These are phyloP conservation scores for Gossypium schwendimanii DNA, from an alignment of 441 rosid genomes.

Conservation along the genomic window DNA sequence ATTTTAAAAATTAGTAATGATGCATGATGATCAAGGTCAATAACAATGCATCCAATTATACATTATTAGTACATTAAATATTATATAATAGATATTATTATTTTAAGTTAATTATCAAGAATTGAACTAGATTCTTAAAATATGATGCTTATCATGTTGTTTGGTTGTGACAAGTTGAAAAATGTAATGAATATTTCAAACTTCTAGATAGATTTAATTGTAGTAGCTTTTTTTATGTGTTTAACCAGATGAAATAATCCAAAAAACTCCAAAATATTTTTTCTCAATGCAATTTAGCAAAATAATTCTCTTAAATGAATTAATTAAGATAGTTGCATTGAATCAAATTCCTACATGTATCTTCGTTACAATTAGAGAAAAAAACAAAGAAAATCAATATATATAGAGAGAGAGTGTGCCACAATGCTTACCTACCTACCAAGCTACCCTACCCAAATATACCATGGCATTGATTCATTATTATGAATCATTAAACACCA, in stretches of 20 bases:
- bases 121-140: too few species aligned
- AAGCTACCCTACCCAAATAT: slow-evolving; percentile 17
- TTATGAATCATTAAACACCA: background rate
- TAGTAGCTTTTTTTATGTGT: too few species aligned
- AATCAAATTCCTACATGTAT: slow-evolving; percentile 25
- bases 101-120: too few species aligned
- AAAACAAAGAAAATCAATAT: slow-evolving; percentile 1
- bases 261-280: background rate
- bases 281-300: background rate
- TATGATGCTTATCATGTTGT: too few species aligned
- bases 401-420: background rate
- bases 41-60: too few species aligned
- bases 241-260: background rate
- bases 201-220: too few species aligned
- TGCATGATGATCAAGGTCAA: too few species aligned
- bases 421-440: slow-evolving; percentile 12
- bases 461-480: background rate
- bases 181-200: too few species aligned
- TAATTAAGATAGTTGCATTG: slow-evolving; percentile 13
- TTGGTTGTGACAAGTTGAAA: too few species aligned
- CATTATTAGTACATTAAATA: too few species aligned
- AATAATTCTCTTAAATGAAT: background rate
- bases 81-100: too few species aligned
- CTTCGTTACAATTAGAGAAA: background rate
- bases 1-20: too few species aligned